Base-by-base conservation (phyloP, 2,329 filamentous ascomycete species). In the Neodidymelliopsis sp. region DNA sequence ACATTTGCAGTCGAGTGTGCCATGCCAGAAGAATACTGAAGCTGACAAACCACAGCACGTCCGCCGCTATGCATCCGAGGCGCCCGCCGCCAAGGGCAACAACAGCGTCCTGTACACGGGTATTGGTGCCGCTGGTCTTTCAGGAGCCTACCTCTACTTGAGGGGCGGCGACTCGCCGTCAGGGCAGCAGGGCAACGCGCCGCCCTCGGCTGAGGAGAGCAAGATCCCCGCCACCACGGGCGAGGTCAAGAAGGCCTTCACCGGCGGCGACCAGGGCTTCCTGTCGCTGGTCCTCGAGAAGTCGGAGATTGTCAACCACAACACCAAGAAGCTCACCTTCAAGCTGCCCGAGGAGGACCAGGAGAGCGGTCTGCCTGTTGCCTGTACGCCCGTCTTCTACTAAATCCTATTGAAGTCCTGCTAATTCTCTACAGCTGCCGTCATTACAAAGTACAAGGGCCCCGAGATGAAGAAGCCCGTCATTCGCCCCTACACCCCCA, bases 241-340 rank as follows among this genome's bases (percentile, higher is more conserved):
- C 29, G 40, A 60, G 9, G 75, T 70, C 47, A 80, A 80, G 70
- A 72, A 74, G 57, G 78, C 81, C 49, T 87, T 97, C 74, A 89
- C 83, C 24, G 92, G 93, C 60, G 91, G 90, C 59, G 90, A 96
- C 54, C 91, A 97, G 76, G 92, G 91, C 60, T 97, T 91, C 77
- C 74, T 97, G 57, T 86, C 85, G 55, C 82, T 97, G 62, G 86
- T 89, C 77, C 81, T 97, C 47, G 84, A 90, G 47, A 85, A 87
- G 46, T 83, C 91, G 38, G 88, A 96, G 77, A 77, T 80, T 34
- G 76, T 97, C 77, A 97, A 91, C 80, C 89, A 92, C 82, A 97
- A 97, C 81, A 95, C 91, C 65, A 97, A 97, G 85, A 87, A 84
- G 65, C 81, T 97, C 71, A 86, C 89, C 64, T 97, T 99, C 77